Conservation (phyloP, 148 eudicot species). For the Fagopyrum esculentum region DNA sequence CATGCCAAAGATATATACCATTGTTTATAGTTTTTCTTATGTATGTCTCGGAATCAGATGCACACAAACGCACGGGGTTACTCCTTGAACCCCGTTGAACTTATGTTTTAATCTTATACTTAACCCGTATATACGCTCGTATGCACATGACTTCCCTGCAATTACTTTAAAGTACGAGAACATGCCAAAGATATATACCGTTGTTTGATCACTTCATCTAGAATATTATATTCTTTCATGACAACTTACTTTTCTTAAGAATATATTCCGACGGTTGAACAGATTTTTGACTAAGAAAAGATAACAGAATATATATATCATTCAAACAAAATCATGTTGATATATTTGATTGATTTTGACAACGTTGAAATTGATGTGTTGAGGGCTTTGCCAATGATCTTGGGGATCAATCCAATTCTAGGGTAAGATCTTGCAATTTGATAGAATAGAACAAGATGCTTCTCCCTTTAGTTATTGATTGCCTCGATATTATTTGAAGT, state of each 20-base stretch:
- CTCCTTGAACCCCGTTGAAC: no score
- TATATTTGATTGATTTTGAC: neutral
- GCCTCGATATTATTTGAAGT: no score
- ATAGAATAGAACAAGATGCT: slow-evolving; percentile 4
- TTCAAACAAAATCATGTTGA: neutral
- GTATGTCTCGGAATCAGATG: no score
- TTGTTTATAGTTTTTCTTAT: no score
- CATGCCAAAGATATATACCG: neutral
- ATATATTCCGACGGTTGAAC: neutral
- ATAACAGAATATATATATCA: neutral
- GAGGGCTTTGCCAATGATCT: neutral
- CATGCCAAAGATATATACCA: neutral
- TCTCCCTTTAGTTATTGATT: neutral
- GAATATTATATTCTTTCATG: neutral
- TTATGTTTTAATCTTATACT: no score
- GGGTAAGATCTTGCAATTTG: neutral
- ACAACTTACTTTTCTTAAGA: neutral
- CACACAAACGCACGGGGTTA: no score
- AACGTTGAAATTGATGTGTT: neutral
- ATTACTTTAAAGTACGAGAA: neutral
- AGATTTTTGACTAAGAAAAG: neutral
- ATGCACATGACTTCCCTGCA: no score
- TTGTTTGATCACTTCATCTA: neutral
- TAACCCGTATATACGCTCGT: no score
- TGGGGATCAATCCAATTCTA: neutral